Percentiles rank a stretch among this genome's conserved stretches.
These are phyloP conservation scores for Phytophthora megakarya DNA, from an alignment of 352 stramenopile species.

Conservation along the genomic window DNA sequence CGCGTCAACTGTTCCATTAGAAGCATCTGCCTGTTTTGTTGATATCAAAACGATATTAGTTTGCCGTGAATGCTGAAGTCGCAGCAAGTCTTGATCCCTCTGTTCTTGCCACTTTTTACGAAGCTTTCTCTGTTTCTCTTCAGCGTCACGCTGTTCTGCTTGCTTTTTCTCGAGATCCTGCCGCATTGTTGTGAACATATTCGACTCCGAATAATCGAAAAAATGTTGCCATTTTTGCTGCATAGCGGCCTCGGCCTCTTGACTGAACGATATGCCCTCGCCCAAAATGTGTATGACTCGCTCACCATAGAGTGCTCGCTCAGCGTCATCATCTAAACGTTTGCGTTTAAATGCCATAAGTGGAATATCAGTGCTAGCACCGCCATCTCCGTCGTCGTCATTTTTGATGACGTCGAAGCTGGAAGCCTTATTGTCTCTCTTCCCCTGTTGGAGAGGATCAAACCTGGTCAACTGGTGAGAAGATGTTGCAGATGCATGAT, in stretches of 20 bases:
- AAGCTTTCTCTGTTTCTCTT: conserved; percentile 57
- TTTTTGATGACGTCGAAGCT: conserved; percentile 22
- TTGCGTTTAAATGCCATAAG: conserved; percentile 6
- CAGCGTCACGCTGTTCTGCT: conserved; percentile 43
- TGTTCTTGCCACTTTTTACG: conserved; percentile 73
- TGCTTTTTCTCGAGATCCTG: conserved; percentile 49
- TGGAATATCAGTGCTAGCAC: background rate
- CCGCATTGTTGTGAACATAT: conserved; percentile 61
- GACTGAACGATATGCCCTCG: conserved; percentile 57
- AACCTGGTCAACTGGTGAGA: background rate
- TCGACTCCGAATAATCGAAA: conserved; percentile 56
- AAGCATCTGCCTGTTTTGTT: background rate
- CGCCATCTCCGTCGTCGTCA: conserved; percentile 1
- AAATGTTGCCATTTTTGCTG: conserved; percentile 66
- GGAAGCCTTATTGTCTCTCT: conserved; percentile 1
- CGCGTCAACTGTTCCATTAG: conserved; percentile 11
- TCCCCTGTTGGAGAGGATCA: conserved; percentile 5
- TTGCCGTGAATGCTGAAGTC: conserved; percentile 39
- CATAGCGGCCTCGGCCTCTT: conserved; percentile 52
- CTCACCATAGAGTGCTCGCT: conserved; percentile 52
- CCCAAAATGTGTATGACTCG: conserved; percentile 36
- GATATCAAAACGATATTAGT: conserved; percentile 15
- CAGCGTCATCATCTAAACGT: conserved; percentile 39
- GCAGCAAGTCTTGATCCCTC: conserved; percentile 48
- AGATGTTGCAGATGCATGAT: background rate